A percentile compares a stretch with the other conserved stretches of the same genome.
Conservation (phyloP, 352 stramenopile species). For the Phytophthora citricola region DNA sequence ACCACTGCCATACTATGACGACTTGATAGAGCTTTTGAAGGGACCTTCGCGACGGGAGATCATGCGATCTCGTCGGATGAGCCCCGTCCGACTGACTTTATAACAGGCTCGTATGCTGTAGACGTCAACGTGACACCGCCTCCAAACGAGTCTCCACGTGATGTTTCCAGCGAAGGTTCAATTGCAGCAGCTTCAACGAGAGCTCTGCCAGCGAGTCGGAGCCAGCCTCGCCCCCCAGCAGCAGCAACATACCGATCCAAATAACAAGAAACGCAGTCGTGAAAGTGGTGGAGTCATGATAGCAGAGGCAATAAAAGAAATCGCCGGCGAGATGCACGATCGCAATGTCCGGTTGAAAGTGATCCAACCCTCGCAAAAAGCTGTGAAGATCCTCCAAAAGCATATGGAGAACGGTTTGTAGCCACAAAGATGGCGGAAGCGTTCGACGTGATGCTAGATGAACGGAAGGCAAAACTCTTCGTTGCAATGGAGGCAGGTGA, state of each 20-base stretch:
- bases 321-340: not conserved
- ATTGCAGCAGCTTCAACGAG: too few species aligned
- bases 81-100: not conserved
- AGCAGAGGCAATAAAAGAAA: not conserved
- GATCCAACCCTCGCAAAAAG: not conserved
- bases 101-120: not conserved
- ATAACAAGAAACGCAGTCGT: not conserved
- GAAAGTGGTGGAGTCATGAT: not conserved
- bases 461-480: conserved; percentile 15
- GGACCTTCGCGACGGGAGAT: not conserved
- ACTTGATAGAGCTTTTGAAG: conserved; percentile 4
- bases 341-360: not conserved
- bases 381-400: conserved; percentile 3
- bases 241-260: too few species aligned
- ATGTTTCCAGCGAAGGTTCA: too few species aligned
- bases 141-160: too few species aligned
- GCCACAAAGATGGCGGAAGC: not conserved
- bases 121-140: too few species aligned
- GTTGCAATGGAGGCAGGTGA: conserved; percentile 16
- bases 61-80: not conserved
- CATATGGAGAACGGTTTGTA: not conserved
- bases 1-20: not conserved
- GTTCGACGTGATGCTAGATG: conserved; percentile 18
- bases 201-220: too few species aligned
- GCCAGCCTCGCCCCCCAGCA: too few species aligned